phyloP scores from a whole-genome alignment of 1,284 basidiomycete genomes.

The Microbotryum saponariae region DNA sequence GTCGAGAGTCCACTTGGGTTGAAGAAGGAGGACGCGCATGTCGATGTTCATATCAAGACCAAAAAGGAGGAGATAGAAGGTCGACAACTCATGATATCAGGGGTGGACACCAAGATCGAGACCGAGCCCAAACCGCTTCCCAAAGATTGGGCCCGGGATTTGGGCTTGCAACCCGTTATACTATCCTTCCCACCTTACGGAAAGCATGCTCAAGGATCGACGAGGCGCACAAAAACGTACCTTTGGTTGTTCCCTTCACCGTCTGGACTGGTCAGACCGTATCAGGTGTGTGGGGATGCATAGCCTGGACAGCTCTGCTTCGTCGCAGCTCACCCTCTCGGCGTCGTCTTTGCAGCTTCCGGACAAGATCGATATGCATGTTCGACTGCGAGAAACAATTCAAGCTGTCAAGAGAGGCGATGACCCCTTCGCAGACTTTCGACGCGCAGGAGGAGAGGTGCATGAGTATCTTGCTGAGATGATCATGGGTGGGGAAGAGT shows the following conservation, averaged over 20 bases:
- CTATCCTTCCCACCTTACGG: background rate
- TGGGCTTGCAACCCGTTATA: slow-evolving; percentile 14
- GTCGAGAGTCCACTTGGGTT: slow-evolving; percentile 39
- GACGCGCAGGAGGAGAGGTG: no score
- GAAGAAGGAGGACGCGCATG: background rate
- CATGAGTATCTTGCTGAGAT: no score
- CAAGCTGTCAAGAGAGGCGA: no score
- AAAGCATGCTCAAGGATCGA: no score
- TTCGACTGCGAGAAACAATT: no score
- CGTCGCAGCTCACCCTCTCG: no score
- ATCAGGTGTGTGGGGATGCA: slow-evolving; percentile 13
- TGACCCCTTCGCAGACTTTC: no score
- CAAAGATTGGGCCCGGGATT: slow-evolving; percentile 9
- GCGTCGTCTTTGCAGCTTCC: slow-evolving; percentile 2
- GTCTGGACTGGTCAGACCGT: slow-evolving; percentile 14
- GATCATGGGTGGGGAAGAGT: no score
- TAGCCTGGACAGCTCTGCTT: no score
- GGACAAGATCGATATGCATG: slow-evolving; percentile 18
- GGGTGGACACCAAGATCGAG: background rate
- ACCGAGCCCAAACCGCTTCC: slow-evolving; percentile 12
- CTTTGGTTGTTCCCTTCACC: slow-evolving; percentile 22
- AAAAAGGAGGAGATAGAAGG: no score
- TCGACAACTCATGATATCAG: background rate
- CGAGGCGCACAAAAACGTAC: background rate
- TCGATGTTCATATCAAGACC: background rate